Evolutionary conservation across 257 asterid species (phyloP).

Genomic region (Solanum ossicruentum): DNA sequence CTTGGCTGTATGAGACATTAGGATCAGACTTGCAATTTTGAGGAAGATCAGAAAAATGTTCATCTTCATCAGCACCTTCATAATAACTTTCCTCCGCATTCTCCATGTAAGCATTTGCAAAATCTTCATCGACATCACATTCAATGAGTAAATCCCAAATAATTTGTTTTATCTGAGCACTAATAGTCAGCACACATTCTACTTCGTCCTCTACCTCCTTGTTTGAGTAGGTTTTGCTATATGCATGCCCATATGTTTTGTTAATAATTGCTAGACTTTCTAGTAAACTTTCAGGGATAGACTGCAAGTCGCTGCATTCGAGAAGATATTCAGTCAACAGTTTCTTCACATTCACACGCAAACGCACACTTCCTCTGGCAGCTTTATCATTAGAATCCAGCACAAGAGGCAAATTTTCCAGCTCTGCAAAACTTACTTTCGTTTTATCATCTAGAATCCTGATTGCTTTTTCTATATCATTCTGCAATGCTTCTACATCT

Average conservation of each 20-base stretch:
- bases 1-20: constrained; percentile 8
- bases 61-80: constrained; percentile 20
- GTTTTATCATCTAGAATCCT: constrained; percentile 15
- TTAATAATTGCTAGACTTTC: constrained; percentile 40
- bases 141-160: constrained; percentile 36
- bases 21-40: constrained; percentile 7
- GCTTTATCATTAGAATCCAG: constrained; percentile 24
- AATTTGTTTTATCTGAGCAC: constrained; percentile 80
- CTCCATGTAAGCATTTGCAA: constrained; percentile 52
- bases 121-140: constrained; percentile 50
- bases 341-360: constrained; percentile 32
- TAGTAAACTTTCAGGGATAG: constrained; percentile 36
- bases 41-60: constrained; percentile 1
- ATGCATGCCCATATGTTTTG: constrained; percentile 12
- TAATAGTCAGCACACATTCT: constrained; percentile 38
- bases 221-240: constrained; percentile 14
- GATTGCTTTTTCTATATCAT: constrained; percentile 55
- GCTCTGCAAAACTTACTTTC: constrained; percentile 23
- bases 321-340: constrained; percentile 55
- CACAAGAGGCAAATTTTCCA: constrained; percentile 32
- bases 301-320: constrained; percentile 68
- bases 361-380: constrained; percentile 24
- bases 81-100: constrained; percentile 24
- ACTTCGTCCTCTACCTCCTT: constrained; percentile 46
- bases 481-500: constrained; percentile 56